A percentile compares a stretch with the other conserved stretches of the same genome.
Evolutionary conservation across 164 flowering plant genomes (phyloP).

Genomic region (Dillenia suffruticosa): DNA sequence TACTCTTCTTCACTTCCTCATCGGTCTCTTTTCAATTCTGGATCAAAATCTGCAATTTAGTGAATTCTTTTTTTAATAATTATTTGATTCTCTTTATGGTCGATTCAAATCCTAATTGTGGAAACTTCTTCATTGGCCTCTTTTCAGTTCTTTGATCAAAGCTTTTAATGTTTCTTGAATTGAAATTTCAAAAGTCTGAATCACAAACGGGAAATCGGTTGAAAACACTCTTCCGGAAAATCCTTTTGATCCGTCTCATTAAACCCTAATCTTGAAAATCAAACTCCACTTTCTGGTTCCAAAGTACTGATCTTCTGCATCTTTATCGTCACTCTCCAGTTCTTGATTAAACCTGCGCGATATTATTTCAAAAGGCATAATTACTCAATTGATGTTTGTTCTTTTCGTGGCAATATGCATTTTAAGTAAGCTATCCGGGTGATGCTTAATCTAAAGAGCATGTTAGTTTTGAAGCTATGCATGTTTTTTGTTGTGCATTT

Average conservation of each 20-base stretch:
- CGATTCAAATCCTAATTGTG: neutral
- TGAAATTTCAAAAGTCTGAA: neutral
- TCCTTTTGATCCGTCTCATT: too few species aligned
- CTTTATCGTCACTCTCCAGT: neutral
- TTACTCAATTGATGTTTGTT: too few species aligned
- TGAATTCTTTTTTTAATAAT: neutral
- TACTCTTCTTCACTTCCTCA: neutral
- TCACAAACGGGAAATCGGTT: too few species aligned
- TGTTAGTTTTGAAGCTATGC: too few species aligned
- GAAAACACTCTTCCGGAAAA: too few species aligned
- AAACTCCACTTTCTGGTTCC: conserved; percentile 5
- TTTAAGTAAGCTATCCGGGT: too few species aligned
- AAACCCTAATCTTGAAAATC: too few species aligned
- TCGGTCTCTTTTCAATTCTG: neutral
- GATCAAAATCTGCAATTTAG: neutral
- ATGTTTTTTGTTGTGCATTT: too few species aligned
- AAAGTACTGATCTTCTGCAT: neutral
- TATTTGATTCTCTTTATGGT: neutral
- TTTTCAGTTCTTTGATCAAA: neutral
- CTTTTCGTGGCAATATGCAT: too few species aligned
- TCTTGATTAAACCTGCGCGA: neutral
- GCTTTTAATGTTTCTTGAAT: neutral
- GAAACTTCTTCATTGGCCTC: neutral
- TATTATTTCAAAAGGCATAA: too few species aligned
- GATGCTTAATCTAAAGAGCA: too few species aligned